Evolutionary conservation across 2,329 filamentous ascomycete genomes (phyloP), one percentile per base, ranked within the genome.

Genomic region (Diaporthe vexans): DNA sequence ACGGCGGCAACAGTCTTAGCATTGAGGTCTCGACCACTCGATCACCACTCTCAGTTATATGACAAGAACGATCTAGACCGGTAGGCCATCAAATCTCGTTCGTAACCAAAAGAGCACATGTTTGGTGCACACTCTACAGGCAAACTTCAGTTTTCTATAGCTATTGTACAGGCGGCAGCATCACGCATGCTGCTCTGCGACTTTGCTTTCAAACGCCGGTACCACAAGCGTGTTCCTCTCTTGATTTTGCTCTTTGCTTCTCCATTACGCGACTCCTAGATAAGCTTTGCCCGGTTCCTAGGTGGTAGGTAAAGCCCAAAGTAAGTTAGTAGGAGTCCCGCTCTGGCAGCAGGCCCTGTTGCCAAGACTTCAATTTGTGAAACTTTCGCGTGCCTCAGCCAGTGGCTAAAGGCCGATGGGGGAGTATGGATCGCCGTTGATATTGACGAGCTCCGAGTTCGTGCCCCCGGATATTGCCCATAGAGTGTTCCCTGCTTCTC

Each of bases 361-460:
- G 46, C 46, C 46, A 54, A 54, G 63, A 17, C 9, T 5, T 26
- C 29, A 67, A 40, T 54, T 40, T 54, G 33, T 40, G 63, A 40
- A 54, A 19, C 9, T 37, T 37, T 68, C 8, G 8, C n/a, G 6
- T 21, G 21, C n/a, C n/a, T 54, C 48, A 54, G 46, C 63, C n/a
- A 68, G 46, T 68, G 63, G 63, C 48, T 68, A 68, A 68, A 68
- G 33, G 13, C 29, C n/a, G 19, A 37, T 54, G 48, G 63, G 21
- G 33, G 33, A 54, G 15, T 54, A 68, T 40, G 17, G 7, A 7
- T 24, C n/a, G 46, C 33, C n/a, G 15, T 52, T n/a, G 48, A 68
- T 54, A 68, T 68, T 68, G 11, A n/a, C 11, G 1, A 24, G n/a
- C 1, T 15, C 48, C 48, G n/a, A 54, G 33, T 24, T 37, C 11